phyloP scores from a whole-genome alignment of 768 basidiomycete genomes.

The Lyophyllum atratum region DNA sequence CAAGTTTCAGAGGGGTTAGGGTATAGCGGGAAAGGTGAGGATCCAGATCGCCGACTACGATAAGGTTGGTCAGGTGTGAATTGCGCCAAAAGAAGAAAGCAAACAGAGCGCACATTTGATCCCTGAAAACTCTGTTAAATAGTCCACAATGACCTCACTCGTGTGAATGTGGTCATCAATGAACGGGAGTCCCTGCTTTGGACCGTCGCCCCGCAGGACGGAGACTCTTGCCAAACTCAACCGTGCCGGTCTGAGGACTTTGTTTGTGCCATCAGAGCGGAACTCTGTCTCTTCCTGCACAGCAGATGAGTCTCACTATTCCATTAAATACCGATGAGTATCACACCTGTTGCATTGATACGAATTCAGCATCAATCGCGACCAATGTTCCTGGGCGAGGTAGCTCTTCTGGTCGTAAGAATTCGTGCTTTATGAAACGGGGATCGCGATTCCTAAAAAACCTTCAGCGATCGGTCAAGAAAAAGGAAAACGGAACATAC shows the following conservation, averaged over 20 bases:
- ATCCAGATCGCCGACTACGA: constrained; percentile 88
- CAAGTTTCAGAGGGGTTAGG: constrained; percentile 93
- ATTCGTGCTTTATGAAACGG: constrained; percentile 74
- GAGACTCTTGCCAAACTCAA: constrained; percentile 94
- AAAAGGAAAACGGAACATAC: constrained; percentile 41
- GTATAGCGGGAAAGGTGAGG: constrained; percentile 82
- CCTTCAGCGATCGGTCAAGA: not conserved
- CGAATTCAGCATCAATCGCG: constrained; percentile 97
- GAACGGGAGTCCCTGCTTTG: constrained; percentile 82
- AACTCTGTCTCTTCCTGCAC: constrained; percentile 91
- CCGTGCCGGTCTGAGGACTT: constrained; percentile 87
- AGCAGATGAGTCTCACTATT: not conserved
- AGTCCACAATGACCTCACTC: constrained; percentile 93
- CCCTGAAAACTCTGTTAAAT: constrained; percentile 95
- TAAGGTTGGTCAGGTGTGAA: constrained; percentile 5
- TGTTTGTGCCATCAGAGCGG: constrained; percentile 92
- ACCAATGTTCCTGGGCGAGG: constrained; percentile 86
- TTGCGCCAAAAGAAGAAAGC: not conserved
- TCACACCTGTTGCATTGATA: constrained; percentile 88
- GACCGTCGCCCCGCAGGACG: constrained; percentile 84
- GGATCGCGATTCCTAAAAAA: constrained; percentile 71
- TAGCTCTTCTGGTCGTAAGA: constrained; percentile 70
- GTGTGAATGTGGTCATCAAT: constrained; percentile 99
- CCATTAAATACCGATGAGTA: not conserved
- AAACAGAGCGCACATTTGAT: constrained; percentile 70